Base-by-base conservation (phyloP, 129 eudicot species). In the Escallonia rubra region DNA sequence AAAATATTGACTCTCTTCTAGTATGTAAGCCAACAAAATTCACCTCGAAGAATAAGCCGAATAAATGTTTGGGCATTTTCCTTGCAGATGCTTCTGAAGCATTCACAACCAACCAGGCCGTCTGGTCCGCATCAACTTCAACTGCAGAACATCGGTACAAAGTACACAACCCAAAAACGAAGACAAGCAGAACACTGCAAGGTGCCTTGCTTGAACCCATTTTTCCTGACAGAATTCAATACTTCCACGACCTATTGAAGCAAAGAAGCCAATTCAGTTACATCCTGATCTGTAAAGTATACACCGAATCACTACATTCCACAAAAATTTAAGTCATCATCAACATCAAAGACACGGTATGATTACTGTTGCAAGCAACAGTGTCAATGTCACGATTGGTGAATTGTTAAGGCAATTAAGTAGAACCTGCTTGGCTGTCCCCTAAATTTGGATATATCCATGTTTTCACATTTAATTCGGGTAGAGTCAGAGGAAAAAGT, bases 1-100 rank as follows among this genome's bases (percentile, higher is more conserved):
- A 23, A 23, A 23, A 23, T 23, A 23, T 23, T 23, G 34, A 23
- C 34, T 23, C 34, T 23, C 34, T 23, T 23, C 34, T 23, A 0
- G 34, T 23, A 23, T 23, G 34, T 23, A 23, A 23, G 34, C 34
- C 34, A 23, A 23, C 62, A 15, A 63, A 10, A 4, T 34, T 67
- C 73, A 88, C 96, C 98, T 93, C 99, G 60, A 93, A 93, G 74
- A 91, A 87, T 74, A 89, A 72, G 55, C 99, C 99, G 75, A 82
- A 93, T 43, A 93, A 74, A 57, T 62, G 74, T 1, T 77, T 43
- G 10, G 95, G 96, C 49, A 89, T 86, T 69, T 86, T 81, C 16
- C 80, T 77, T 47, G 83, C 52, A 40, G 81, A 78, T 51, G 55
- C 85, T 77, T 81, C 77, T 23, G 96, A 82, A 43, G 95, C 90